Percentiles rank a stretch among this genome's conserved stretches.
Conservation (phyloP, 768 basidiomycete species). For the Boletus subparvulus region DNA sequence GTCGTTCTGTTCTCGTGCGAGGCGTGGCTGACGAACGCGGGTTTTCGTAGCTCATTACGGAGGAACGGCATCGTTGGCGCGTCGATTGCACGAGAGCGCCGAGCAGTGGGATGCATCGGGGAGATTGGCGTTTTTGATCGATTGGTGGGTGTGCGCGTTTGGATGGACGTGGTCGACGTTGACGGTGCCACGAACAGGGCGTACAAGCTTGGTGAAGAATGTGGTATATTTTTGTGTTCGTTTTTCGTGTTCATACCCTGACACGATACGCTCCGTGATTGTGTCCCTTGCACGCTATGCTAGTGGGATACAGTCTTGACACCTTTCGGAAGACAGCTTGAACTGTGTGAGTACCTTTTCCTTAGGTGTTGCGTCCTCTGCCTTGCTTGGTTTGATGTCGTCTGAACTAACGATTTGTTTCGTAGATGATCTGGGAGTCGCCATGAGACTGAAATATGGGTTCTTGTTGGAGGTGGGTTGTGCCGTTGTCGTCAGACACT, state of each 20-base stretch:
- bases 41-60: slow-evolving; percentile 51
- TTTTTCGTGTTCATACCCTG: not conserved
- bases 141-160: slow-evolving; percentile 52
- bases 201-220: slow-evolving; percentile 87
- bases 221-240: slow-evolving; percentile 33
- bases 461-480: slow-evolving; percentile 58
- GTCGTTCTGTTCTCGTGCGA: not conserved
- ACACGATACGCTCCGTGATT: not conserved
- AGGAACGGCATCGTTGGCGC: slow-evolving; percentile 57
- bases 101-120: slow-evolving; percentile 65
- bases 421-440: slow-evolving; percentile 63
- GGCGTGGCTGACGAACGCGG: not conserved
- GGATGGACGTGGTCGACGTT: slow-evolving; percentile 5
- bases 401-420: not conserved
- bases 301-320: slow-evolving; percentile 64
- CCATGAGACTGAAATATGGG: slow-evolving; percentile 76
- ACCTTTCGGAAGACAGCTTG: slow-evolving; percentile 78
- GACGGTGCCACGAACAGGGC: slow-evolving; percentile 49
- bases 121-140: slow-evolving; percentile 72
- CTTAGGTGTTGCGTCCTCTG: too few relatives aligned
- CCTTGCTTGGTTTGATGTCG: not conserved
- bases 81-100: slow-evolving; percentile 53
- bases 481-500: not conserved
- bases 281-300: too few relatives aligned
- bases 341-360: slow-evolving; percentile 50